Evolutionary conservation across 805 yeast species (phyloP).

Genomic region (Cyberlindnera japonica): DNA sequence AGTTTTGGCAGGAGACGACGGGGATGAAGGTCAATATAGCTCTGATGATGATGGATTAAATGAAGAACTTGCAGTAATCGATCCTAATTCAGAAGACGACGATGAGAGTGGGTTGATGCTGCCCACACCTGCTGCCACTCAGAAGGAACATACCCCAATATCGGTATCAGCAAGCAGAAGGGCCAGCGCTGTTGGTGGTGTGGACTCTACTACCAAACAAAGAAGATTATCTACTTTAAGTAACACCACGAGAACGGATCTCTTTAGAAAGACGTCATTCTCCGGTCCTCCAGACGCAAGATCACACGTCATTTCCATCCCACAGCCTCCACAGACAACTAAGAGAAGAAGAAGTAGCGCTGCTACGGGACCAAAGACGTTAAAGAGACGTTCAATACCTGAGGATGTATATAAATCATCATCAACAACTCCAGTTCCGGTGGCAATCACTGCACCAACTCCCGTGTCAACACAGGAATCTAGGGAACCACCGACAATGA

Average conservation of each 20-base stretch:
- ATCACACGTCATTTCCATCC: conserved; percentile 30
- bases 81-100: too few species aligned
- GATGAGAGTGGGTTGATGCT: too few species aligned
- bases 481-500: conserved; percentile 1
- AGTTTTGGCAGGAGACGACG: conserved; percentile 8
- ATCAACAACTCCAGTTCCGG: conserved; percentile 3
- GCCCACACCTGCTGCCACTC: conserved; percentile 7
- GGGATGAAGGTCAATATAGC: conserved; percentile 5
- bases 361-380: conserved; percentile 3
- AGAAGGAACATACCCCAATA: background rate
- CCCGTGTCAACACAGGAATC: conserved; percentile 16
- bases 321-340: conserved; percentile 6
- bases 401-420: conserved; percentile 1
- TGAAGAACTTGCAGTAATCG: conserved; percentile 6
- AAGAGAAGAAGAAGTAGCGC: conserved; percentile 14
- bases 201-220: conserved; percentile 26
- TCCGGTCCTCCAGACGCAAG: conserved; percentile 7
- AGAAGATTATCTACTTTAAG: conserved; percentile 39
- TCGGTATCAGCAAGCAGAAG: conserved; percentile 15
- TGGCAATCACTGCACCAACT: background rate
- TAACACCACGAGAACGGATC: conserved; percentile 29
- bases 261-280: conserved; percentile 29
- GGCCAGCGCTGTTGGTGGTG: conserved; percentile 14
- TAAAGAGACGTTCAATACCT: conserved; percentile 11
- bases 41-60: conserved; percentile 6